Evolutionary conservation across 805 yeast genomes (phyloP).

Genomic region (Kuraishia cidri): DNA sequence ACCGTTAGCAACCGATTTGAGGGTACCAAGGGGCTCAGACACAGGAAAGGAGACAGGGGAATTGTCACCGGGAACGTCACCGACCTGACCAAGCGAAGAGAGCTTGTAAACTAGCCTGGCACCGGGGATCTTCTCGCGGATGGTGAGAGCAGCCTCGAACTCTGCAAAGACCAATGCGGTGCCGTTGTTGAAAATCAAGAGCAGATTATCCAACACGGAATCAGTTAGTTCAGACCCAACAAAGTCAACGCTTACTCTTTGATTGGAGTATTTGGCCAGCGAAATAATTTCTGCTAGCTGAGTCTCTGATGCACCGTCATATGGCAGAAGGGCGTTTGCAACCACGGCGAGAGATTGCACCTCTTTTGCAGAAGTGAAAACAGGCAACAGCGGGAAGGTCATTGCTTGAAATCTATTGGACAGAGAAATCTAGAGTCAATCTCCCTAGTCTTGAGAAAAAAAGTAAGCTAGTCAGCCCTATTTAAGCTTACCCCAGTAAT

Average conservation of each 20-base stretch:
- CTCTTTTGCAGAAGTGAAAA: conserved; percentile 8
- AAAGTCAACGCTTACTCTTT: conserved; percentile 15
- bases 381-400: conserved; percentile 24
- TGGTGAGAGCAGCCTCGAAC: conserved; percentile 6
- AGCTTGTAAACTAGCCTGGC: conserved; percentile 20
- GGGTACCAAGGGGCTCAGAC: conserved; percentile 8
- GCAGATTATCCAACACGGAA: conserved; percentile 6
- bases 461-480: too few relatives aligned
- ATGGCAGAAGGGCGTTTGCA: conserved; percentile 17
- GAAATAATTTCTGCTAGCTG: conserved; percentile 4
- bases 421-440: too few relatives aligned
- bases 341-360: conserved; percentile 12
- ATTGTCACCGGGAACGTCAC: conserved; percentile 10
- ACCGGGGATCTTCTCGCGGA: conserved; percentile 20
- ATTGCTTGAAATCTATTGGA: too few relatives aligned
- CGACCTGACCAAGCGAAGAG: conserved; percentile 8
- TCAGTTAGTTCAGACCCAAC: neutral
- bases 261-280: conserved; percentile 4
- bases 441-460: too few relatives aligned
- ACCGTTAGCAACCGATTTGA: conserved; percentile 6
- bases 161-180: conserved; percentile 13
- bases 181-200: conserved; percentile 21
- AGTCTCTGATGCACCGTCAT: conserved; percentile 7
- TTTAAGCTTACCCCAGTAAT: too few relatives aligned
- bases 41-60: conserved; percentile 12